These are phyloP conservation scores for Claviceps arundinis DNA, from an alignment of 2,329 filamentous ascomycete species.

Conservation along the genomic window DNA sequence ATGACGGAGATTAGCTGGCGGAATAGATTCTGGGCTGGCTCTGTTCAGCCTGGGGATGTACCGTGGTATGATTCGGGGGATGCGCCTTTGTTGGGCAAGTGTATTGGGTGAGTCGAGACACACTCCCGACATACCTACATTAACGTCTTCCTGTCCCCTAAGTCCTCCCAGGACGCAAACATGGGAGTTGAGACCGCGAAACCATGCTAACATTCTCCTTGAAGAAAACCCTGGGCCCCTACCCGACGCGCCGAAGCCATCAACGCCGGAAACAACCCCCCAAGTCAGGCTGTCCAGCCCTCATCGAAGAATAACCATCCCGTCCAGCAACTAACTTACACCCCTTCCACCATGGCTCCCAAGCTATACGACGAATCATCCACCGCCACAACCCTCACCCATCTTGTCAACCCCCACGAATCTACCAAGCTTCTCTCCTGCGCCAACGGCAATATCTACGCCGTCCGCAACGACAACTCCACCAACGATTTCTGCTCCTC, in stretches of 20 bases:
- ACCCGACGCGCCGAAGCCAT: too few relatives aligned
- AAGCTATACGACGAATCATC: slow-evolving; percentile 10
- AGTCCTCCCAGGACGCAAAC: too few relatives aligned
- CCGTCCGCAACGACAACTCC: slow-evolving; percentile 9
- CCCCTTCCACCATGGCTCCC: neutral
- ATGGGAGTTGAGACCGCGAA: too few relatives aligned
- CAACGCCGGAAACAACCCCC: too few relatives aligned
- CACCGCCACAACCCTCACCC: slow-evolving; percentile 10
- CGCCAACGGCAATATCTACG: slow-evolving; percentile 22
- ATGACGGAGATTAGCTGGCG: slow-evolving; percentile 15
- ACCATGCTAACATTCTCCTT: too few relatives aligned
- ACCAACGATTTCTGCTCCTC: slow-evolving; percentile 11
- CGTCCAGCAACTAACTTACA: too few relatives aligned
- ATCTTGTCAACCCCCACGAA: slow-evolving; percentile 9
- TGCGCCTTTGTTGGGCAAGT: slow-evolving; percentile 9
- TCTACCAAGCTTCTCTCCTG: slow-evolving; percentile 17
- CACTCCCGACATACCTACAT: too few relatives aligned
- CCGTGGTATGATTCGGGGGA: slow-evolving; percentile 13
- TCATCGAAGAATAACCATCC: too few relatives aligned
- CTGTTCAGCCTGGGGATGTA: slow-evolving; percentile 6
- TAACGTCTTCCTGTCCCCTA: too few relatives aligned
- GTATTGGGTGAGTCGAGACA: slow-evolving; percentile 11
- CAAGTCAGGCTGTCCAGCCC: too few relatives aligned
- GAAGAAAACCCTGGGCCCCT: too few relatives aligned
- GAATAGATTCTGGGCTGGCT: slow-evolving; percentile 13